These are phyloP conservation scores for Draba incana DNA, from an alignment of 345 rosid genomes.

Conservation along the genomic window DNA sequence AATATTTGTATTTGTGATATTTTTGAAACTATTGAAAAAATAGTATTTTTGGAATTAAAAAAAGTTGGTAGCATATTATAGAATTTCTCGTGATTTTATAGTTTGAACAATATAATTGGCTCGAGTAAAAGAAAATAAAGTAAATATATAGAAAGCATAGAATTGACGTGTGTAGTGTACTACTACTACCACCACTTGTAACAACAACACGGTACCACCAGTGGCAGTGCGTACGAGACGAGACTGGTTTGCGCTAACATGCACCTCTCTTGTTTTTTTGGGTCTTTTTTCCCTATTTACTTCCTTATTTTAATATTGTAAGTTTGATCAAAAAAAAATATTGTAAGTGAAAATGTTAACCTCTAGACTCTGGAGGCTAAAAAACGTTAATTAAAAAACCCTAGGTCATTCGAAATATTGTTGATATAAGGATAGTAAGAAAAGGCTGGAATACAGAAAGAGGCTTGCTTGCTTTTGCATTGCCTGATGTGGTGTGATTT, in stretches of 20 bases:
- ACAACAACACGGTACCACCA: constrained; percentile 3
- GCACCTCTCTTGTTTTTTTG: constrained; percentile 20
- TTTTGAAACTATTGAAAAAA: too few relatives aligned
- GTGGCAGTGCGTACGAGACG: constrained; percentile 18
- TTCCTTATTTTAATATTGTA: neutral
- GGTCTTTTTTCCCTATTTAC: neutral
- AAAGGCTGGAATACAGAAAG: constrained; percentile 30
- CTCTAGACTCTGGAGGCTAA: neutral
- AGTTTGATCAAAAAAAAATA: neutral
- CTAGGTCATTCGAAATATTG: neutral
- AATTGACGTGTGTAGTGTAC: constrained; percentile 31
- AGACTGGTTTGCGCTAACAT: constrained; percentile 17
- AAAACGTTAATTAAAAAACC: neutral
- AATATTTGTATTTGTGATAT: too few relatives aligned
- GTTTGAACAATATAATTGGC: neutral
- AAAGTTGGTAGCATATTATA: too few relatives aligned
- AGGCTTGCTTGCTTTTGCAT: constrained; percentile 32
- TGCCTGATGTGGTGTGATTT: constrained; percentile 45
- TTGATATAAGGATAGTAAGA: neutral
- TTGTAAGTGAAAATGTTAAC: neutral
- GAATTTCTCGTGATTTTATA: neutral
- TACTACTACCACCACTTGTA: constrained; percentile 5
- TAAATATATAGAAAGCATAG: neutral
- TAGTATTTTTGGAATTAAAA: too few relatives aligned
- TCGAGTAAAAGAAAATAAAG: neutral